Evolutionary conservation across 192 early-diverging fungal genomes (phyloP), one percentile per base, ranked within the genome.

Genomic region (Pecoramyces ruminantium): DNA sequence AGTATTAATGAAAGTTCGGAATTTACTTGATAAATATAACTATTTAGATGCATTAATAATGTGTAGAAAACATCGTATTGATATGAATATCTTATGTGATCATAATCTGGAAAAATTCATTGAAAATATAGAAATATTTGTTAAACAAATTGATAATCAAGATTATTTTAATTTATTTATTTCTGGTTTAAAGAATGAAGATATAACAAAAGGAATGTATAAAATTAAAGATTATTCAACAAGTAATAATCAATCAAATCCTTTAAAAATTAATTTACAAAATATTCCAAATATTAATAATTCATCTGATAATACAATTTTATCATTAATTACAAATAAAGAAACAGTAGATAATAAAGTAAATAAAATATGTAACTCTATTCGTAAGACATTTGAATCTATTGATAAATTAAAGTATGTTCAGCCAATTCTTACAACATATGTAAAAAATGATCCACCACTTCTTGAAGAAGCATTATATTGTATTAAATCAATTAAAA

Each of bases 151-250:
- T 30, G 82, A 91, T 67, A 92, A 96, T 78, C 87, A 92, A 1
- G 97, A 99, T 80, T 88, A 93, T 83, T 86, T 99, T 79, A 99
- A 97, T 83, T 82, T 99, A 83, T 95, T 99, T 86, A 83, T 98
- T 18, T 94, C 93, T 0, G 89, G 89, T 29, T 86, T 98, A 78
- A 88, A 90, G 77, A 90, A 94, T 78, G 93, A 95, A 80, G 94
- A 98, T 88, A 93, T 96, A 8, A 92, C 92, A 0, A 81, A 84
- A 67, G 92, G 95, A 11, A 92, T 95, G 92, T 98, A 96, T 83
- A 84, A 89, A 2, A 86, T 85, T 13, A 84, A 28, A 77, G 28
- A 81, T 15, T 38, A 40, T 27, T 38, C 78, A 17, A 8, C 82
- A 17, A 28, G 25, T 29, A 14, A 14, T 77, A 30, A 34, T 79